Conservation (phyloP, 768 basidiomycete species). For the Auriscalpium microsporum region DNA sequence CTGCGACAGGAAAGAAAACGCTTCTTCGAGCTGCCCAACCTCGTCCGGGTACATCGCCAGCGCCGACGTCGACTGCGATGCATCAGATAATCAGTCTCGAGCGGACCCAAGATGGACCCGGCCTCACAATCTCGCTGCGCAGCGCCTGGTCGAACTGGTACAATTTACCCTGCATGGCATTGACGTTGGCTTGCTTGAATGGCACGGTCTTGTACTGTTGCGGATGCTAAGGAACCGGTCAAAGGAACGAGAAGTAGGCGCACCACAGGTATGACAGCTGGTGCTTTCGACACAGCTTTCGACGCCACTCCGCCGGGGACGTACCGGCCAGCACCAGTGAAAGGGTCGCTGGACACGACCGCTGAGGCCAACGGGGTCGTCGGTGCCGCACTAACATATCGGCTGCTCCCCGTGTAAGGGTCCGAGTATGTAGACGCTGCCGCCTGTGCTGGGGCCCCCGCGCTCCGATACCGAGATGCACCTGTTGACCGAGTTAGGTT, state of each 20-base stretch:
- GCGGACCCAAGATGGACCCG: neutral
- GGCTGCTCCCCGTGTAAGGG: conserved; percentile 66
- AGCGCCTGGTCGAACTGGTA: conserved; percentile 66
- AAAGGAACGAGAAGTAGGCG: neutral
- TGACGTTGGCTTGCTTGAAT: conserved; percentile 81
- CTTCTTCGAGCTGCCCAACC: conserved; percentile 45
- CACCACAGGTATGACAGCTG: conserved; percentile 11
- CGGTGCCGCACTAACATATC: conserved; percentile 40
- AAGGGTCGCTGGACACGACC: conserved; percentile 13
- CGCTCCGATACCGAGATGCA: conserved; percentile 26
- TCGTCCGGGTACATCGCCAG: conserved; percentile 68
- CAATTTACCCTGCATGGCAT: conserved; percentile 73
- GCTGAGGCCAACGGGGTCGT: conserved; percentile 26
- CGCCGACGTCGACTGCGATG: conserved; percentile 53
- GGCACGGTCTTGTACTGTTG: conserved; percentile 51
- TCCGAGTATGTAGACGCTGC: conserved; percentile 40
- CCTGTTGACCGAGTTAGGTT: conserved; percentile 16
- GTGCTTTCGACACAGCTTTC: neutral
- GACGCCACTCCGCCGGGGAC: conserved; percentile 2
- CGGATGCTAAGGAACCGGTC: neutral
- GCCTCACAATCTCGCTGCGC: conserved; percentile 57
- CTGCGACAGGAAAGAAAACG: conserved; percentile 50
- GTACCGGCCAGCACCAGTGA: conserved; percentile 14
- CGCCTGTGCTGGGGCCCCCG: conserved; percentile 22
- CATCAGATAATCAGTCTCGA: neutral